Evolutionary conservation across 257 asterid genomes (phyloP), one percentile per base, ranked within the genome.

Genomic region (Penstemon davidsonii): DNA sequence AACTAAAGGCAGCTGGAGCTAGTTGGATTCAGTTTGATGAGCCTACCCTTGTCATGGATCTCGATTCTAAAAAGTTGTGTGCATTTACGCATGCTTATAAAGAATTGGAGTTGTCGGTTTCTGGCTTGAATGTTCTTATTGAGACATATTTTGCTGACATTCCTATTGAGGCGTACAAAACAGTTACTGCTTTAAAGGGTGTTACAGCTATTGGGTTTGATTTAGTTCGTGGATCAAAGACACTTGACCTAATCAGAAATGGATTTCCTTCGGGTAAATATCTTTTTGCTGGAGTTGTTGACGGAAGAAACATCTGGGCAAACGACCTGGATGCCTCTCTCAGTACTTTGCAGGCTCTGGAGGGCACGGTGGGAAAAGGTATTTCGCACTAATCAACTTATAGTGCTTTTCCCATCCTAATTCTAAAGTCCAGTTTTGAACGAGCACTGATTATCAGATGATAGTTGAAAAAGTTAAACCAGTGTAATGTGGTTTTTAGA

Each of bases 261-360:
- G 85, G 88, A 18, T 87, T 86, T 80, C 97, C 97, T 60, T 55
- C 75, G 6, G 96, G 84, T 66, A 90, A 86, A 59, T 83, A 78
- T 83, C 83, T 90, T 44, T 84, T 87, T 67, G 97, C 97, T 66
- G 97, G 96, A 73, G 85, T 90, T 50, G 89, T 90, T 81, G 97
- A 90, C 42, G 96, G 97, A 52, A 86, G 97, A 77, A 90, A 90
- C 75, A 81, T 90, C 66, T 90, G 97, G 97, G 94, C 95, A 66
- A 90, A 84, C 70, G 93, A 90, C 62, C 96, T 90, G 64, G 69
- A 82, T 70, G 82, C 87, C 73, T 86, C 97, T 70, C 84, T 86
- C 62, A 70, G 70, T 25, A 82, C 81, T 76, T 70, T 90, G 80
- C 68, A 72, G 68, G 67, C 84, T 69, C 79, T 90, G 37, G 85